Conservation (phyloP, 805 yeast genomes). For the Candida nemodendra region DNA sequence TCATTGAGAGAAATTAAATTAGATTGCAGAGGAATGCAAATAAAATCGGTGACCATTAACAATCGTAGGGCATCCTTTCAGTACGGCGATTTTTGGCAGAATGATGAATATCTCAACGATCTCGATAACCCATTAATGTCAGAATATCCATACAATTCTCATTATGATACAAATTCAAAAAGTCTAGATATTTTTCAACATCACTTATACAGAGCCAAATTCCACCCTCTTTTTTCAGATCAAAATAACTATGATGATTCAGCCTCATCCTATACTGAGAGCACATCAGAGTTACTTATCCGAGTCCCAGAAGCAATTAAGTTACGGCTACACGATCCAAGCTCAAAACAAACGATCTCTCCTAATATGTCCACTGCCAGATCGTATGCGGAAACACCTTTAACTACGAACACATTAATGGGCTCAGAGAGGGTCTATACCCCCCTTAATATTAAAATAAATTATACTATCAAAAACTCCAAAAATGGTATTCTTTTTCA, state of each 20-base stretch:
- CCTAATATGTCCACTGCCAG: constrained; percentile 34
- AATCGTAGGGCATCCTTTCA: constrained; percentile 53
- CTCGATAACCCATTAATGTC: constrained; percentile 30
- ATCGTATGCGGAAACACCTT: constrained; percentile 36
- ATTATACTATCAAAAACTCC: constrained; percentile 63
- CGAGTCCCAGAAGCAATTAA: constrained; percentile 64
- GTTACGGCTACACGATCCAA: constrained; percentile 55
- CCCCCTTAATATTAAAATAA: constrained; percentile 70
- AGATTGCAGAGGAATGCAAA: constrained; percentile 76
- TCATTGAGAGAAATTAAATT: constrained; percentile 57
- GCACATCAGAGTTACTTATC: constrained; percentile 65
- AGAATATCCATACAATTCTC: constrained; percentile 28
- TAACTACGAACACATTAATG: constrained; percentile 29
- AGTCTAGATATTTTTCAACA: constrained; percentile 51
- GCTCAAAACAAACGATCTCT: constrained; percentile 32
- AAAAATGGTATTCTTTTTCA: constrained; percentile 75
- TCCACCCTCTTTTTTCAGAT: constrained; percentile 53
- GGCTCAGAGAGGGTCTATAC: constrained; percentile 55
- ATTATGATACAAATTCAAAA: constrained; percentile 42
- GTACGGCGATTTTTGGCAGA: constrained; percentile 50
- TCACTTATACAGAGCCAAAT: constrained; percentile 53
- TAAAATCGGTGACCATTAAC: constrained; percentile 65
- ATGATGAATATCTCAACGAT: constrained; percentile 36
- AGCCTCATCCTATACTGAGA: constrained; percentile 26
- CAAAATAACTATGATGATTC: constrained; percentile 32